Evolutionary conservation across 169 alveolate species (phyloP), one percentile per base, ranked within the genome.

Genomic region (Babesia bigemina): DNA sequence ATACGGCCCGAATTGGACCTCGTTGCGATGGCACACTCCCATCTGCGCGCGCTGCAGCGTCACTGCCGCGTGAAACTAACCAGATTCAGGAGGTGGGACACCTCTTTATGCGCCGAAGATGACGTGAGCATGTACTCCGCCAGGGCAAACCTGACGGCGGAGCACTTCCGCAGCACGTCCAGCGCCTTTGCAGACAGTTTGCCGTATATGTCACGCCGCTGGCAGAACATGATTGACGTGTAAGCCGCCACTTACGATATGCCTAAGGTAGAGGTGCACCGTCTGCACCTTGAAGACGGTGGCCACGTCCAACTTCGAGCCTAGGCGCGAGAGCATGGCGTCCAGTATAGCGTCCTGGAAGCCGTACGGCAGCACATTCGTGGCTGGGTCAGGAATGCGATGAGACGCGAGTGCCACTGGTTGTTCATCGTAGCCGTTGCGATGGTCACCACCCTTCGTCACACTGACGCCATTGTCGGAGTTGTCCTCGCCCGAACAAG

Each of bases 1-100:
- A 66, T 83, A 83, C 19, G 90, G 90, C 47, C 90, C 90, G 26
- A 65, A 57, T 53, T 75, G 85, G 21, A 83, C 90, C 70, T 83
- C 90, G 36, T 83, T 83, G 47, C 53, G 49, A 63, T 83, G 90
- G 11, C 11, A 44, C 0, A 74, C 62, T n/a, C 90, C 90, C 29
- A 69, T 53, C 90, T 83, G 59, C 17, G 0, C 10, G 17, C 39
- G 4, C 21, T 26, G 0, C 22, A 39, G 28, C 24, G 2, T 2
- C 50, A 13, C 24, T 6, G 11, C 10, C 9, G 24, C 49, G 29
- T 13, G 0, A 19, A 11, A 74, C 86, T 26, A 2, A 74, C 84
- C 76, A 75, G 49, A 50, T 74, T 74, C 39, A 83, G 61, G 21
- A 58, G 50, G 48, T 59, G 67, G 0, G 90, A 83, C 26, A 83